phyloP scores from a whole-genome alignment of 768 basidiomycete species.

The Leccinum arenicola region DNA sequence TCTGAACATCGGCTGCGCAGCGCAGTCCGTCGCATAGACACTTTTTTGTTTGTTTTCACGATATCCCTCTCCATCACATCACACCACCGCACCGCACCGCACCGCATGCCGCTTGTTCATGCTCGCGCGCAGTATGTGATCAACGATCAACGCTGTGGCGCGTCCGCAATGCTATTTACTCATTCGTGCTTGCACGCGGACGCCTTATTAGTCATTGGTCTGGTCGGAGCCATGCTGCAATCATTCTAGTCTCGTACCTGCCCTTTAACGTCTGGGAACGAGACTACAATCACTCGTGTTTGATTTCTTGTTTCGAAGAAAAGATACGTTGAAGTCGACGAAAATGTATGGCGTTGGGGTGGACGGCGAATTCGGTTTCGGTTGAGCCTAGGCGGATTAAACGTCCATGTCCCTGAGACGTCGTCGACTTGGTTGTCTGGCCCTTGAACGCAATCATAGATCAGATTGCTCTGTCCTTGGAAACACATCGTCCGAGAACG shows the following conservation, averaged over 20 bases:
- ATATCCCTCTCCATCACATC: neutral
- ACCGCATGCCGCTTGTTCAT: neutral
- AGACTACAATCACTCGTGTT: neutral
- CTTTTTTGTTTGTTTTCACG: neutral
- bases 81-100: neutral
- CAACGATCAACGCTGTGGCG: neutral
- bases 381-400: neutral
- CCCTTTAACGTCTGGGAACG: too few relatives aligned
- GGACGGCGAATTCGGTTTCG: neutral
- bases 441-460: neutral
- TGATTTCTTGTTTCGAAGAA: neutral
- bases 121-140: neutral
- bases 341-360: neutral
- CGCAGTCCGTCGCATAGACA: conserved; percentile 4
- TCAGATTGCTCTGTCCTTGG: neutral
- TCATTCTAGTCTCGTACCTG: too few relatives aligned
- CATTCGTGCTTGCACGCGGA: neutral
- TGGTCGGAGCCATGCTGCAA: neutral
- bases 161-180: neutral
- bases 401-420: neutral
- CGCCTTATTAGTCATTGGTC: neutral
- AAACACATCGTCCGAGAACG: conserved; percentile 1
- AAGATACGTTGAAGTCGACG: neutral
- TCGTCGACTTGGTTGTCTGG: neutral
- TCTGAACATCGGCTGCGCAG: neutral